Base-by-base conservation (phyloP, 2,329 filamentous ascomycete species). In the Chaetomiaceae sp. region DNA sequence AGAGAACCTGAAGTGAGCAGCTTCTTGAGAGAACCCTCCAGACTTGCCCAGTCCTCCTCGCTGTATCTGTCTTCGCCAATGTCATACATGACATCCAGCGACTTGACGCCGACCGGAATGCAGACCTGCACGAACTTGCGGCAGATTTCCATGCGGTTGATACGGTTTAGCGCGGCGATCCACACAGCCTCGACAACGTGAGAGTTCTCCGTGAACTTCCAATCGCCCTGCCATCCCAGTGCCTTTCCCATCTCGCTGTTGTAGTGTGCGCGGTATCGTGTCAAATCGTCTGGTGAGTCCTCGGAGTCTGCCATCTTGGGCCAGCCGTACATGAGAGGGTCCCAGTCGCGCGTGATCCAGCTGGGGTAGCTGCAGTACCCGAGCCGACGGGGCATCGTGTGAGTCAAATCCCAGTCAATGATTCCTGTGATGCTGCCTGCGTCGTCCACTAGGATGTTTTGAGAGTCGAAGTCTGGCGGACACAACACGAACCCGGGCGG, bases 361-460 rank as follows among this genome's bases (percentile, higher is more conserved):
- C 39, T 24, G 3, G 44, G 43, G 41, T 38, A 47, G n/a, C 40
- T 17, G 26, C 15, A 24, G 12, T 47, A 45, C 61, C 60, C 62
- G 29, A 55, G 45, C 66, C 65, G 72, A 9, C 62, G 49, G 9
- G 67, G 68, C 36, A 68, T 12, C 1, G 63, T 53, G 1, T 62
- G 68, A 14, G 68, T 62, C 34, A 61, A 67, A 42, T 71, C 50
- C 66, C 65, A 72, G 47, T 71, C 66, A 3, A 69, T 24, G 0
- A 71, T 32, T 7, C 54, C 68, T 1, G 62, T 65, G 4, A 71
- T 46, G 0, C 48, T 50, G 1, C 64, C 63, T 7, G 61, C 19
- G 0, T 63, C 56, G 32, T 70, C 57, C 2, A 70, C 60, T n/a
- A 70, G 52, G 9, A 73, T 65, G 44, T 72, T 71, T 58, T 56